phyloP scores from a whole-genome alignment of 2,329 filamentous ascomycete genomes.

The Cladophialophora chaetospira region DNA sequence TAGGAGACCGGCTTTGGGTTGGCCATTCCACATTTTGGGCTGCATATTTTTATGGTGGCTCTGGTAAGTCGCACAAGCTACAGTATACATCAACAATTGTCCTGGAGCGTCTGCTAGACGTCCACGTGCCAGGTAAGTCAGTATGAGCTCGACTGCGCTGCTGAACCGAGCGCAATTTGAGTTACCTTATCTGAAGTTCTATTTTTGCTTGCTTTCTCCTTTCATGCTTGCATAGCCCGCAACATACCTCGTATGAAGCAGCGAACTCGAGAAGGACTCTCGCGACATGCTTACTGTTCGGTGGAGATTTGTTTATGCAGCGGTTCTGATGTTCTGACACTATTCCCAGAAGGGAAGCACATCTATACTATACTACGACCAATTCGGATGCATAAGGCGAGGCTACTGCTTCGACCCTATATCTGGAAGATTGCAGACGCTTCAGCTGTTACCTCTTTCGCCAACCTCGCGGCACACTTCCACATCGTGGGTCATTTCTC shows the following conservation, averaged over 20 bases:
- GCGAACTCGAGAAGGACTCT: neutral
- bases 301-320: constrained; percentile 4
- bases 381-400: constrained; percentile 7
- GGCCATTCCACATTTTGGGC: too few relatives aligned
- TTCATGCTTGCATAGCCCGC: neutral
- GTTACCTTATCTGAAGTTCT: neutral
- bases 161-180: too few relatives aligned
- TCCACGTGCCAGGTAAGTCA: too few relatives aligned
- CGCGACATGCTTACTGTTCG: constrained; percentile 4
- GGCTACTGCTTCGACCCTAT: neutral
- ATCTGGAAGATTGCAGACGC: constrained; percentile 8
- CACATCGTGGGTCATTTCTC: constrained; percentile 1
- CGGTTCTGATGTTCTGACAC: neutral
- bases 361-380: constrained; percentile 4
- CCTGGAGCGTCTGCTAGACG: too few relatives aligned
- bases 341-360: neutral
- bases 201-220: neutral
- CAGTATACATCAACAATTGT: too few relatives aligned
- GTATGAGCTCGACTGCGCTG: too few relatives aligned
- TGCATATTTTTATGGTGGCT: too few relatives aligned
- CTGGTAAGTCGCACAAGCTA: too few relatives aligned
- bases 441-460: constrained; percentile 3
- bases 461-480: constrained; percentile 4
- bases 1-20: too few relatives aligned
- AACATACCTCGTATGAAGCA: neutral